Evolutionary conservation across 2,329 filamentous ascomycete species (phyloP).

Genomic region (Lecanoromycetidae sp.): DNA sequence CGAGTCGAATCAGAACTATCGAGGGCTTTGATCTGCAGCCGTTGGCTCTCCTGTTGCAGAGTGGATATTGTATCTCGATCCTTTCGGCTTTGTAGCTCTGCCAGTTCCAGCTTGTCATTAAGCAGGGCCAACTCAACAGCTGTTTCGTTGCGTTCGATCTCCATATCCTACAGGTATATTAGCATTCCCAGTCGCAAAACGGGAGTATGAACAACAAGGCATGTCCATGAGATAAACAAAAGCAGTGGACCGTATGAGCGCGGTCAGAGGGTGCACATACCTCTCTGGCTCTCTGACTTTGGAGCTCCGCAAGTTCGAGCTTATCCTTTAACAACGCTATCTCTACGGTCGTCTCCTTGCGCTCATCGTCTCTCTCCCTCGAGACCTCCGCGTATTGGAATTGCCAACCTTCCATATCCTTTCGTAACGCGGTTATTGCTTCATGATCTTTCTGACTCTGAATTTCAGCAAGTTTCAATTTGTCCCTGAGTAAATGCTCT

Average conservation of each 20-base stretch:
- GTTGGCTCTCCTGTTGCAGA: background rate
- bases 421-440: background rate
- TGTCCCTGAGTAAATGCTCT: background rate
- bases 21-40: background rate
- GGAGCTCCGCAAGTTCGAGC: constrained; percentile 1
- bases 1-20: too few species aligned
- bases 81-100: background rate
- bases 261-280: too few species aligned
- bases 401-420: background rate
- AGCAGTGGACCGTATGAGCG: too few species aligned
- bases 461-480: too few species aligned
- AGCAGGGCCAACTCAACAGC: background rate
- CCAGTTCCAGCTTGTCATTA: constrained; percentile 2
- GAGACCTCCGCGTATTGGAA: background rate
- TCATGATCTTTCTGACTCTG: background rate
- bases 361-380: constrained; percentile 1
- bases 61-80: background rate
- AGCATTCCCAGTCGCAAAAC: too few species aligned
- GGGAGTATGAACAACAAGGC: too few species aligned
- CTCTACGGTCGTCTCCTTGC: constrained; percentile 7
- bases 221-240: too few species aligned
- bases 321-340: constrained; percentile 7
- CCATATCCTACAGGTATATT: too few species aligned
- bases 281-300: background rate
- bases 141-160: constrained; percentile 2